These are phyloP conservation scores for Tinospora cordifolia DNA, from an alignment of 164 flowering plant species.

Conservation along the genomic window DNA sequence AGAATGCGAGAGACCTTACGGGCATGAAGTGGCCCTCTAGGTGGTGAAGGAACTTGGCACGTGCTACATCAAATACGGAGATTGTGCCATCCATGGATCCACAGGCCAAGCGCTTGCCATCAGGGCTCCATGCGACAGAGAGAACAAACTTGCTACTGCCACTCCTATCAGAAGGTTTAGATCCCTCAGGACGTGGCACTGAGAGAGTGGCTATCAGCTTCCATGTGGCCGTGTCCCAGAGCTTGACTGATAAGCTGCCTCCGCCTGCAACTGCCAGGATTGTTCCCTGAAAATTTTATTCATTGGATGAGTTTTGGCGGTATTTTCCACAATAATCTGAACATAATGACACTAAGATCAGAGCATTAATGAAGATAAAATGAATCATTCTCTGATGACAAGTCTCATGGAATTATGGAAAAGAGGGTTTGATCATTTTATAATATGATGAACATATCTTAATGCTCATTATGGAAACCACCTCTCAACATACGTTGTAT, in stretches of 20 bases:
- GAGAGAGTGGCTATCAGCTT: constrained; percentile 48
- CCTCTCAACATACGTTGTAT: too few species aligned
- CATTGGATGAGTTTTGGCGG: background rate
- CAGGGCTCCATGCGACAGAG: constrained; percentile 95
- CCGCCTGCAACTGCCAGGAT: constrained; percentile 96
- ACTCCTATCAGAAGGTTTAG: constrained; percentile 64
- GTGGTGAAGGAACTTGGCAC: constrained; percentile 81
- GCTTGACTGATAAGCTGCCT: constrained; percentile 85
- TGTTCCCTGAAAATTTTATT: constrained; percentile 53
- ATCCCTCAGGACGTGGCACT: constrained; percentile 75
- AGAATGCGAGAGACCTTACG: constrained; percentile 74
- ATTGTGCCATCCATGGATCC: constrained; percentile 96
- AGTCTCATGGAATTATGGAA: too few species aligned
- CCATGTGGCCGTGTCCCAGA: constrained; percentile 98
- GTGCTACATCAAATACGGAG: constrained; percentile 71
- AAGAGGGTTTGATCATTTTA: too few species aligned
- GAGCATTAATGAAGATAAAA: background rate
- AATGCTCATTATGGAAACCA: too few species aligned
- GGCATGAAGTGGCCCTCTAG: constrained; percentile 97
- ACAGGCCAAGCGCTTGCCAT: constrained; percentile 80
- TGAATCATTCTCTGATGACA: background rate
- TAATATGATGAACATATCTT: too few species aligned
- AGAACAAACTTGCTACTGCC: constrained; percentile 86
- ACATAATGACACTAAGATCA: background rate
- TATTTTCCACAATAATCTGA: background rate